Evolutionary conservation across 345 rosid species (phyloP).

Genomic region (Euphorbia peplus): DNA sequence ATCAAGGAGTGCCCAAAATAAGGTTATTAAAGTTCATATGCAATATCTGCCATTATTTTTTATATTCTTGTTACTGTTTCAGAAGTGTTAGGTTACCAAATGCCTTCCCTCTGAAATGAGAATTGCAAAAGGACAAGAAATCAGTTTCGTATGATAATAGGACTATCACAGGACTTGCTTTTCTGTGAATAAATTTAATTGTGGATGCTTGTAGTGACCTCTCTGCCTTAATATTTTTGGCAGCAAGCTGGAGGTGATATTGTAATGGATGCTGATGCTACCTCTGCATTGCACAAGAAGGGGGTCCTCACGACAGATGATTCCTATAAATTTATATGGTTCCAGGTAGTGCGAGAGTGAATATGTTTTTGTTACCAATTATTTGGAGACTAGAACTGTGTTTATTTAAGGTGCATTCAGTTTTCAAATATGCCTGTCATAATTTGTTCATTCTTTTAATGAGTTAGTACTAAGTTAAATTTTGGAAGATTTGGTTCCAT

Average conservation of each 20-base stretch:
- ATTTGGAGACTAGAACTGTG: not conserved
- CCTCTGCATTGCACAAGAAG: slow-evolving; percentile 67
- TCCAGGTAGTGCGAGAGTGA: slow-evolving; percentile 38
- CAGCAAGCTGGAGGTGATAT: slow-evolving; percentile 92
- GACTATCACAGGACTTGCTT: not conserved
- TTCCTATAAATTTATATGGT: slow-evolving; percentile 75
- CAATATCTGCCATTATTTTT: not conserved
- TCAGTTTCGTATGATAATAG: not conserved
- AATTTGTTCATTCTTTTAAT: not conserved
- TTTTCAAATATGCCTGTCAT: not conserved
- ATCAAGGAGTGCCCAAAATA: slow-evolving; percentile 85
- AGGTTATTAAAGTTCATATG: slow-evolving; percentile 39
- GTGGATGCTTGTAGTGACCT: slow-evolving; percentile 2
- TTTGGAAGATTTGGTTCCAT: no score
- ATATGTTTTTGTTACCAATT: not conserved
- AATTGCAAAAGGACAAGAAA: not conserved
- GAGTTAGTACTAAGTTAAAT: no score
- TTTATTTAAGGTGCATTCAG: not conserved
- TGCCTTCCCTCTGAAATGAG: not conserved
- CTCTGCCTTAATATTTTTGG: slow-evolving; percentile 20
- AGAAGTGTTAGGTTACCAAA: not conserved
- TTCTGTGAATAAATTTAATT: not conserved
- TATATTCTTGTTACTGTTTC: not conserved
- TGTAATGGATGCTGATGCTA: slow-evolving; percentile 92
- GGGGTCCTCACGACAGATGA: slow-evolving; percentile 71